Evolutionary conservation across 352 stramenopile species (phyloP).

Genomic region (Phytophthora hybrid): DNA sequence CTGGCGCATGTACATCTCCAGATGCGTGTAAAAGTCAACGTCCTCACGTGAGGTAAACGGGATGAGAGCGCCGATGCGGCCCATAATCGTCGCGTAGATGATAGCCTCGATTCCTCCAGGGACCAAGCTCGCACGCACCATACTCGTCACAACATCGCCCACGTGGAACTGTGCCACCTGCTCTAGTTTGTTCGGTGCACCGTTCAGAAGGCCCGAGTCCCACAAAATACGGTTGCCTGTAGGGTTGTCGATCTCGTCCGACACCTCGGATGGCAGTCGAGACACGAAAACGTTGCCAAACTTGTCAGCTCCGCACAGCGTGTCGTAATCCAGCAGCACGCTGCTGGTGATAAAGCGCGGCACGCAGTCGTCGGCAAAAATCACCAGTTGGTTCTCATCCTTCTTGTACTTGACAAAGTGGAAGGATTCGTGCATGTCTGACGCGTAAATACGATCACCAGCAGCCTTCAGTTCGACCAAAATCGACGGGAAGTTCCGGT

Average conservation of each 20-base stretch:
- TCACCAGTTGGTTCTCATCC: constrained; percentile 95
- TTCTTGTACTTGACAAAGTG: constrained; percentile 98
- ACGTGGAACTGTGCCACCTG: constrained; percentile 97
- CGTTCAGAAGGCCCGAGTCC: constrained; percentile 93
- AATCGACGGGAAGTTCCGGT: constrained; percentile 93
- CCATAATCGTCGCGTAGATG: constrained; percentile 98
- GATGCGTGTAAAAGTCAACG: constrained; percentile 98
- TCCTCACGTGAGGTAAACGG: constrained; percentile 97
- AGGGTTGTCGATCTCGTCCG: constrained; percentile 97
- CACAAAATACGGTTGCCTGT: constrained; percentile 97
- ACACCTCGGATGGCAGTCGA: constrained; percentile 92
- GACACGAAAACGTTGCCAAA: constrained; percentile 99
- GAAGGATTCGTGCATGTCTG: constrained; percentile 96
- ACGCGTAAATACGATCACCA: constrained; percentile 96
- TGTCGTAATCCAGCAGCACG: constrained; percentile 98
- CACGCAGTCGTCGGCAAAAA: constrained; percentile 97
- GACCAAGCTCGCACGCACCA: constrained; percentile 96
- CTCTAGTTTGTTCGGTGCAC: constrained; percentile 97
- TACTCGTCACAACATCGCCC: constrained; percentile 98
- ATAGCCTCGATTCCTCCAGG: constrained; percentile 96
- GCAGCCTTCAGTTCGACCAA: constrained; percentile 95
- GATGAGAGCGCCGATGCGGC: constrained; percentile 96
- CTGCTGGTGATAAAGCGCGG: constrained; percentile 86
- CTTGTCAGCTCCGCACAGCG: constrained; percentile 98
- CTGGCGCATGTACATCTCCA: constrained; percentile 97